phyloP scores from a whole-genome alignment of 345 rosid genomes.

The Populus simonii region DNA sequence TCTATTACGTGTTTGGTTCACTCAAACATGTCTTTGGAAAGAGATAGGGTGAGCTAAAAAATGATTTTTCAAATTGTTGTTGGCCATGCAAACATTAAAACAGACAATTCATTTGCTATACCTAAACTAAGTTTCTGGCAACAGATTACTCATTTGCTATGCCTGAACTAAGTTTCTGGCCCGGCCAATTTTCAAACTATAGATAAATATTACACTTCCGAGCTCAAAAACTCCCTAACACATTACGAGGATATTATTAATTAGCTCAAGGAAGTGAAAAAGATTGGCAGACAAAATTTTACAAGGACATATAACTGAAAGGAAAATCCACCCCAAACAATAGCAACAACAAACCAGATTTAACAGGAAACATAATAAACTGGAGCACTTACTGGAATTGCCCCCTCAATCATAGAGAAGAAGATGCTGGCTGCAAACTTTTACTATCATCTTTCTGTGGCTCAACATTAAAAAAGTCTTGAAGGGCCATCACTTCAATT shows the following conservation, averaged over 20 bases:
- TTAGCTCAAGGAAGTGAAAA: not conserved
- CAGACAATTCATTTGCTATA: not conserved
- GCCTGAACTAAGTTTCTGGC: not conserved
- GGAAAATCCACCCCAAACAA: not conserved
- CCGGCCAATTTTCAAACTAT: not conserved
- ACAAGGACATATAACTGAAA: not conserved
- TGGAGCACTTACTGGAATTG: not conserved
- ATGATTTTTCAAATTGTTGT: not conserved
- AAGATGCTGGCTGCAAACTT: conserved; percentile 45
- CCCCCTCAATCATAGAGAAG: conserved; percentile 29
- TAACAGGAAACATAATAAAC: not conserved
- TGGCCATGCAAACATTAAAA: not conserved
- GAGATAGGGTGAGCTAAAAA: not conserved
- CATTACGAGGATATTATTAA: not conserved
- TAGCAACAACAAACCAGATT: not conserved
- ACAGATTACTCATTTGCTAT: not conserved
- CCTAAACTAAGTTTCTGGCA: not conserved
- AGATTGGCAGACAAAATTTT: not conserved
- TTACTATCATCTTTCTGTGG: conserved; percentile 15
- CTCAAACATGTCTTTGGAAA: not conserved
- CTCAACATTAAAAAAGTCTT: conserved; percentile 67
- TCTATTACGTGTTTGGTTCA: not conserved
- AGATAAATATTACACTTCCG: not conserved
- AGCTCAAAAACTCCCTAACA: not conserved
- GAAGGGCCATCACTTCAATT: conserved; percentile 73